Evolutionary conservation across 1,139 yeast genomes (phyloP).

Genomic region (Ogataea hybrid): DNA sequence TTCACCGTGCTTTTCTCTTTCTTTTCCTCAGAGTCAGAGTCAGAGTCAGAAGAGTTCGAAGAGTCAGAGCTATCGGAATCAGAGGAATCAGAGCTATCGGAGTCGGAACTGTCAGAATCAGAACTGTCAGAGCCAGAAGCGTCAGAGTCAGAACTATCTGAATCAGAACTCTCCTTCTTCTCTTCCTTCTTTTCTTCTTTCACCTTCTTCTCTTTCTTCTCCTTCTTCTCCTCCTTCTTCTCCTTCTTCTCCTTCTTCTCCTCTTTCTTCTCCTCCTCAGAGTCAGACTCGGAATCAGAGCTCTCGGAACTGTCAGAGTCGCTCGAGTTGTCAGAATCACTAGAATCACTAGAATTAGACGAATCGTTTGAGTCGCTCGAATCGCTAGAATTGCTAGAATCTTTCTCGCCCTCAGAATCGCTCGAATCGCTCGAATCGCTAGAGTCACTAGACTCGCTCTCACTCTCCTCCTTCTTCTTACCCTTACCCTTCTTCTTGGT

Average conservation of each 20-base stretch:
- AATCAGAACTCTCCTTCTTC: not conserved
- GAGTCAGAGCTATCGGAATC: conserved; percentile 32
- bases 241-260: too few species aligned
- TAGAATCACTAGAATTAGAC: conserved; percentile 4
- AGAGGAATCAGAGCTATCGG: conserved; percentile 31
- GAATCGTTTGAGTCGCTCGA: conserved; percentile 6
- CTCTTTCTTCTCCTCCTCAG: conserved; percentile 2
- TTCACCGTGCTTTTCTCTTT: not conserved
- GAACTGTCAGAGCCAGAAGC: conserved; percentile 1
- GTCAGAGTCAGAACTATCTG: conserved; percentile 2
- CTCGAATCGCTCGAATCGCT: conserved; percentile 1
- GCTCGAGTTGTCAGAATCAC: conserved; percentile 1
- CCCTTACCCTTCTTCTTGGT: not conserved
- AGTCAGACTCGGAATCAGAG: conserved; percentile 4
- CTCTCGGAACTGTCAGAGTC: not conserved
- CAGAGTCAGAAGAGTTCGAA: conserved; percentile 31
- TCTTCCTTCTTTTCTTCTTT: too few species aligned
- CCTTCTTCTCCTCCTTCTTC: too few species aligned
- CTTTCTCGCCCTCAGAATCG: not conserved
- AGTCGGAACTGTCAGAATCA: conserved; percentile 14
- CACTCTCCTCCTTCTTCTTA: conserved; percentile 5
- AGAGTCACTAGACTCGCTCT: conserved; percentile 4
- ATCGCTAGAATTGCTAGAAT: conserved; percentile 4
- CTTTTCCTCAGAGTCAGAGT: conserved; percentile 19
- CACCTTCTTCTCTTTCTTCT: too few species aligned